Evolutionary conservation across 106 monocot species (phyloP), one percentile per base, ranked within the genome.

Genomic region (Dioscorea dumetorum): DNA sequence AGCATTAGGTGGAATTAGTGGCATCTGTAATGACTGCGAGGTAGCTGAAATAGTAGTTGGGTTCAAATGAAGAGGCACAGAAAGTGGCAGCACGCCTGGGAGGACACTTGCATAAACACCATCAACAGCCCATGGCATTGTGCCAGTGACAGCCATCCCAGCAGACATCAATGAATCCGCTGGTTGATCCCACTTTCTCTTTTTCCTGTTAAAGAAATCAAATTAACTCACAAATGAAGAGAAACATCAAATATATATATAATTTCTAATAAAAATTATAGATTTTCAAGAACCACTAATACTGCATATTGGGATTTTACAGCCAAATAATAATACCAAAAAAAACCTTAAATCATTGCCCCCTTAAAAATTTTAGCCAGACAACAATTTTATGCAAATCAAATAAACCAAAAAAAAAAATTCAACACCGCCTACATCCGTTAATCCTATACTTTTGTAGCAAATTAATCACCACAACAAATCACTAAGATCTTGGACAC

Each of bases 111-210:
- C 88, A 61, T 54, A 2, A 52, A 70, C 34, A 32, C 66, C 69
- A 41, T 41, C 41, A 28, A 72, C 7, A 9, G 41, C 53, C 21
- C 78, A 53, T 58, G 81, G 76, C 19, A 81, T 32, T 63, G 49
- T 17, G 19, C 84, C 88, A 22, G 73, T 58, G 24, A 83, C 59
- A 41, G 76, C 66, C 33, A 86, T 51, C 62, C 88, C 85, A 62
- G 70, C 72, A 66, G 91, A 72, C 32, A 81, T 49, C 33, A 91
- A 73, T 22, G 77, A 70, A 64, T 91, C 95, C 8, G 95, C 95
- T 63, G 95, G 95, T 67, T 91, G 91, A 71, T 95, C 95, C 95
- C 95, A 95, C 76, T 91, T 95, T 63, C 95, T 80, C 76, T 84
- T 95, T 82, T 75, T 95, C 76, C 95, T 91, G 74, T 48, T 53